Base-by-base conservation (phyloP, 306 rosid species). In the Vigna angularis region DNA sequence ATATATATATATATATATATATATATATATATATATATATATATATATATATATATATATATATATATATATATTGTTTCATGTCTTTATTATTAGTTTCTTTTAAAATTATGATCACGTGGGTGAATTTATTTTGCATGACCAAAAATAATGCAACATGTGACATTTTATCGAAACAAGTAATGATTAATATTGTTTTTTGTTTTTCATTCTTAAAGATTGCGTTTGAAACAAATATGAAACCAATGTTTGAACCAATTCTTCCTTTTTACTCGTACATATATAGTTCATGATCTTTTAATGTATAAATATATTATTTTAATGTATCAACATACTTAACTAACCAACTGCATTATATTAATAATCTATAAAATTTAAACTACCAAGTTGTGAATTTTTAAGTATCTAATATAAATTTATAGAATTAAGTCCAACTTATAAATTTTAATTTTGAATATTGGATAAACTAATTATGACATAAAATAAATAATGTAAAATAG, bases 191-290 rank as follows among this genome's bases (percentile, higher is more conserved):
- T 30, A 4, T 9, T 51, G 2, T 18, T 56, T 64, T 50, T 17
- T 50, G 56, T 16, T 50, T 50, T 3, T 11, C 3, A 53, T 53
- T 53, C 61, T 55, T 55, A 9, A 55, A 55, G 15, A 55, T 20
- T 55, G 61, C 30, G 4, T 55, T 55, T 20, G 61, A 18, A 55
- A 26, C 28, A 26, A 26, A 55, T 28, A 28, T 34, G 38, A 55
- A 55, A 55, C 61, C 61, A 55, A 55, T 20, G 61, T 20, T 55
- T 20, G 61, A 55, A 20, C 61, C 32, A 55, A 55, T 8, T 52
- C 20, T 52, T 52, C 9, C 17, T 17, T 55, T 55, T 55, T 1
- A 18, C 14, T 52, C 28, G 3, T 26, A 26, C 26, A 7, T n/a
- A 53, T 9, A 8, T 17, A 18, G 30, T 55, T 18, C 61, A 9